Base-by-base conservation (phyloP, 805 yeast species). In the Ogataea kodamae region DNA sequence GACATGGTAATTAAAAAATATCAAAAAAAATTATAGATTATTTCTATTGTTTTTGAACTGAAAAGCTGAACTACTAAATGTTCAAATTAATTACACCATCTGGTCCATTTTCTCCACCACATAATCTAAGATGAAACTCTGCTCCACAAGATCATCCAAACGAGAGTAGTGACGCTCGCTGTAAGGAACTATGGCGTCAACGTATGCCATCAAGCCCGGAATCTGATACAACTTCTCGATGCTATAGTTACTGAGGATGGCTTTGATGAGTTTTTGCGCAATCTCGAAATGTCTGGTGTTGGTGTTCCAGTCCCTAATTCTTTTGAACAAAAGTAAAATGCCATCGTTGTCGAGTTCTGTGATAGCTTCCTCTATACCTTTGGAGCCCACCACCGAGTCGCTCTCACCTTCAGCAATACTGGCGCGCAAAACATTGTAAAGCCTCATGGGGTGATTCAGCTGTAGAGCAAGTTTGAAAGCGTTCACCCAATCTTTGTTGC, bases 241-340 rank as follows among this genome's bases (percentile, higher is more conserved):
- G 13, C 70, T 64, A 46, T 76, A 75, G 28, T 65, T 67, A 25
- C 64, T 60, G 39, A 92, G 62, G 20, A 90, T 61, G 15, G 84
- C 79, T 44, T 74, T 69, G 33, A 90, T 68, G 25, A 88, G 62
- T 38, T 76, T 78, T 60, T 90, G 98, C 9, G 96, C 84, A 36
- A 86, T 73, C 32, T 73, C 76, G 52, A 85, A 85, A 22, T 86
- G 78, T 51, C 78, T 76, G 33, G 85, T 82, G 57, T 87, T 90
- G 27, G 94, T 81, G 57, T 92, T 92, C 99, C 99, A 92, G 54
- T 87, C 95, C 49, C 97, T 75, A 13, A 89, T 68, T 50, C 95
- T 78, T 51, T 75, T 74, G 57, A 92, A 72, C 15, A 92, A 57
- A 9, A 65, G 54, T 25, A 70, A 48, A 15, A 89, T 59, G 50